Base-by-base conservation (phyloP, 768 basidiomycete genomes). In the Phaeolepiota aurea region DNA sequence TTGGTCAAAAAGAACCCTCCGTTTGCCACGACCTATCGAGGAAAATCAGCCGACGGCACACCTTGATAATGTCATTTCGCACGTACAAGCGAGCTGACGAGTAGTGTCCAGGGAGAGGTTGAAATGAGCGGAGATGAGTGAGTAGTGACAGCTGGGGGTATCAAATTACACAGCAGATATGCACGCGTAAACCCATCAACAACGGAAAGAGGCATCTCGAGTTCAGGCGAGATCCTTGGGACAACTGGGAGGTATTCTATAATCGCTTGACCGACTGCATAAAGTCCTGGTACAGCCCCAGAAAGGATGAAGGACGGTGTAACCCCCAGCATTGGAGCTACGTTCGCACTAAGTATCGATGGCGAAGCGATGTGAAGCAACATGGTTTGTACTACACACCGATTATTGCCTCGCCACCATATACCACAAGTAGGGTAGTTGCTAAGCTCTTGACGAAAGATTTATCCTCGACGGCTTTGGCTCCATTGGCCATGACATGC, bases 261-360 rank as follows among this genome's bases (percentile, higher is more conserved):
- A 35, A 82, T 50, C 10, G 74, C 75, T 58, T 88, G 87, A 0
- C 69, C 60, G 11, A 58, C 54, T 7, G 71, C 59, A 57, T 83
- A 90, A 19, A 92, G 64, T 1, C 70, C 57, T 1, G 83, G 79
- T 3, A 77, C 68, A 5, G 74, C 68, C 1, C 82, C 81, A 1
- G 82, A 84, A n/a, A 78, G 45, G 70, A 92, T 75, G 64, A 91
- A 92, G 5, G 87, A 89, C 0, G 87, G 77, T 1, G 85, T 71
- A 20, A 74, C 49, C 3, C 80, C 72, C 40, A 88, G 64, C 20
- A 79, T 64, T 23, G 84, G 78, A 10, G 70, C 84, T 86, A 48
- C 11, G 20, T 42, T 44, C 21, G 42, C 14, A 36, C 20, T 34
- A 31, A 39, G 28, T 44, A 37, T 20, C 38, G 37, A 21, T 22